A percentile compares a stretch with the other conserved stretches of the same genome.
phyloP scores from a whole-genome alignment of 768 basidiomycete genomes.

The Agaricus subrufescens region DNA sequence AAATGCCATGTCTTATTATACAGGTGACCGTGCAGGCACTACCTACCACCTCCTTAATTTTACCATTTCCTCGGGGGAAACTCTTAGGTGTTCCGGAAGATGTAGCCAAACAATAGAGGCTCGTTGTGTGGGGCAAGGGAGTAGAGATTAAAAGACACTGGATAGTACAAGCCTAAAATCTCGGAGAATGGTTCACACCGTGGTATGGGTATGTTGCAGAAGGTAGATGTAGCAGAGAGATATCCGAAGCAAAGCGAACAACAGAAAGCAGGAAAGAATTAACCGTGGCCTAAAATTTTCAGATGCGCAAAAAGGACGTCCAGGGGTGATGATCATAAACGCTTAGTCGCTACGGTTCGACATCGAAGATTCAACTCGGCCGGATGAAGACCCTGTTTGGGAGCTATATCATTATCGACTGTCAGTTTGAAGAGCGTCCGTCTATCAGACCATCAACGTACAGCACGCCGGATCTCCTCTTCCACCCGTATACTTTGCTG shows the following conservation, averaged over 20 bases:
- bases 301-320: neutral
- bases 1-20: constrained; percentile 2
- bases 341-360: constrained; percentile 6
- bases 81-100: neutral
- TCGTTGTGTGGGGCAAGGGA: neutral
- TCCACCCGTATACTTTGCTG: constrained; percentile 80
- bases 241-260: neutral
- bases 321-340: neutral
- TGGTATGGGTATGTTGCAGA: constrained; percentile 8
- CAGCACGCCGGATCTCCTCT: constrained; percentile 43
- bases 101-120: neutral
- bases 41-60: neutral
- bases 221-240: constrained; percentile 6
- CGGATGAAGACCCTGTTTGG: constrained; percentile 28
- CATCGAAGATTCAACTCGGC: constrained; percentile 11
- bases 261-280: neutral
- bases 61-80: neutral
- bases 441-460: constrained; percentile 14
- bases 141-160: neutral
- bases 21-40: neutral
- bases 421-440: too few species aligned
- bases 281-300: neutral
- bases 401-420: constrained; percentile 9
- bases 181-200: constrained; percentile 1
- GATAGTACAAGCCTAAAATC: neutral